Evolutionary conservation across 768 basidiomycete genomes (phyloP), one percentile per base, ranked within the genome.

Genomic region (Trichaptum fuscoviolaceum): DNA sequence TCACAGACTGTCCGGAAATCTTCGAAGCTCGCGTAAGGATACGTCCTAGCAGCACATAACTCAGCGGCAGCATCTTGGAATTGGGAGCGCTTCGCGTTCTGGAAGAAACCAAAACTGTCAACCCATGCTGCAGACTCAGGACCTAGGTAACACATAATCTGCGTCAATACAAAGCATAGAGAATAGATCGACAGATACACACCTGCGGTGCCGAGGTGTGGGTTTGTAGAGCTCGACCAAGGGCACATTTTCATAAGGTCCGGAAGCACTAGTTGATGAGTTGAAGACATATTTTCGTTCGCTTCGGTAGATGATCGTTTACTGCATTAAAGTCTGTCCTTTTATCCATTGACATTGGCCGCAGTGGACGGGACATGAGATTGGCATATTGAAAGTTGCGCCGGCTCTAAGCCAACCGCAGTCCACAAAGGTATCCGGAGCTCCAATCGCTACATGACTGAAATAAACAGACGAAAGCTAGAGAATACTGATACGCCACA

Each of bases 41-140:
- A 70, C 35, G 62, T 63, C 18, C 66, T 36, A 18, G 69, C 67
- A 24, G 64, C 64, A 20, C 67, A 61, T 4, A 68, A 65, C 59
- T 70, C 30, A 3, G 30, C 30, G 30, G 30, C 30, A 8, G 30
- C 30, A 30, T 2, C 30, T 30, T 30, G 68, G 15, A 57, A 58
- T 35, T 57, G 63, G 36, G 63, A 63, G 59, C 75, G 85, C 71
- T 88, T 88, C 69, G 82, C 78, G 74, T 65, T 64, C 18, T 58
- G 30, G 27, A 69, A 58, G 30, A 66, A 23, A 20, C 59, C 64
- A 62, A 25, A 69, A 63, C 69, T 67, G 30, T 65, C 57, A 27
- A 68, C 57, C 69, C 69, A 70, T 0, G 58, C 65, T 2, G 36
- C 27, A 6, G 69, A 68, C 27, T 36, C 58, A 4, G 60, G 2